phyloP scores from a whole-genome alignment of 192 early-diverging fungal species.

The Obelidium mucronatum region DNA sequence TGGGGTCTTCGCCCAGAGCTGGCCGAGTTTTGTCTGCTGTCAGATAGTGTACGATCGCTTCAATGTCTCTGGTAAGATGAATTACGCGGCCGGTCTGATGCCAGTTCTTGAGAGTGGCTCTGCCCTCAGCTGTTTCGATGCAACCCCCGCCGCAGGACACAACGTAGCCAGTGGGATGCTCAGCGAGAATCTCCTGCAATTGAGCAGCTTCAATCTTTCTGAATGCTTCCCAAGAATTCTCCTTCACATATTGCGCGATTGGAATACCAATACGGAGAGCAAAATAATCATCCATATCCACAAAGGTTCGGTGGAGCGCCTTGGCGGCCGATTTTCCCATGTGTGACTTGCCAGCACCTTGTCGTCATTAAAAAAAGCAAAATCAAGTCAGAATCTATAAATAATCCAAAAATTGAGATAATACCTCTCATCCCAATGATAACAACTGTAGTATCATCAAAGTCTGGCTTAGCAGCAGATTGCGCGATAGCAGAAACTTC shows the following conservation, averaged over 20 bases:
- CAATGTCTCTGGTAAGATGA: constrained; percentile 82
- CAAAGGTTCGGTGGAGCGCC: constrained; percentile 72
- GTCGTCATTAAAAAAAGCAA: neutral
- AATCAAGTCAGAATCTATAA: no score
- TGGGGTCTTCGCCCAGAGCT: constrained; percentile 81
- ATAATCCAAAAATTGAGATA: no score
- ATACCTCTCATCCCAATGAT: constrained; percentile 97
- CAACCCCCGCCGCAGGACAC: constrained; percentile 96
- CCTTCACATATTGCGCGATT: constrained; percentile 80
- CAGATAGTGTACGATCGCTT: constrained; percentile 82
- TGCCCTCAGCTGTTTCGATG: constrained; percentile 80
- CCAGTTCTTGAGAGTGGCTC: constrained; percentile 73
- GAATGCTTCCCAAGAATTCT: constrained; percentile 87
- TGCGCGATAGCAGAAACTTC: neutral
- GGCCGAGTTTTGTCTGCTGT: constrained; percentile 84
- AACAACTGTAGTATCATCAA: constrained; percentile 70
- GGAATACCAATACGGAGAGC: constrained; percentile 73
- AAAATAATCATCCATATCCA: constrained; percentile 89
- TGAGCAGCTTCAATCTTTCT: constrained; percentile 78
- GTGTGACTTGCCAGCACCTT: constrained; percentile 85
- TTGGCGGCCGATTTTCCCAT: constrained; percentile 79
- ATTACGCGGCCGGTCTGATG: constrained; percentile 61
- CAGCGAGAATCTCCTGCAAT: constrained; percentile 66
- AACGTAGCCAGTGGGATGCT: constrained; percentile 68
- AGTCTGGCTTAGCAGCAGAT: neutral